phyloP scores from a whole-genome alignment of 148 eudicot genomes.

The Rheum nobile region DNA sequence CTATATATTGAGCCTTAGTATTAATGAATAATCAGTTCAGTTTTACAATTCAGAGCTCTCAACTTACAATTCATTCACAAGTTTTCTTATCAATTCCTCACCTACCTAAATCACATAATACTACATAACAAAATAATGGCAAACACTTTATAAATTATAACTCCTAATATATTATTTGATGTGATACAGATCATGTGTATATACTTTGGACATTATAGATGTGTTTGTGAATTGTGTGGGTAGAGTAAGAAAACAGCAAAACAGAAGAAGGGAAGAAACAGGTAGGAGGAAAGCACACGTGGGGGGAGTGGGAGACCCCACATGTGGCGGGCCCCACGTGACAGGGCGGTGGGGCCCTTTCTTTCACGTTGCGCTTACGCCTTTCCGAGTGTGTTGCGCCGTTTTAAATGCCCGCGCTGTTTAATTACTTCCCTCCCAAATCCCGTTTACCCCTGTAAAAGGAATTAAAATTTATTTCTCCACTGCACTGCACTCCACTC shows the following conservation, averaged over 20 bases:
- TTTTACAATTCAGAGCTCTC: too few species aligned
- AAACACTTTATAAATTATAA: too few species aligned
- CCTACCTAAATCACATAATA: too few species aligned
- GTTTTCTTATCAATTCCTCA: too few species aligned
- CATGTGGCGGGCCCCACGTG: background rate
- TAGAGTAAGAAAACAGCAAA: background rate
- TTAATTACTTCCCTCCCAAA: background rate
- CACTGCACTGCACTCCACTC: background rate
- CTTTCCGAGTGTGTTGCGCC: conserved; percentile 6
- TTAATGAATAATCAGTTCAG: too few species aligned
- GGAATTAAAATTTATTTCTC: too few species aligned
- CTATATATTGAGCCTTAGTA: too few species aligned
- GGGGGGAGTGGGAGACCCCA: conserved; percentile 5
- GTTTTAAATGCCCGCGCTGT: conserved; percentile 8
- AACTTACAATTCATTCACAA: too few species aligned
- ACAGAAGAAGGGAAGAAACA: background rate
- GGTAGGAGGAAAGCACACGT: conserved; percentile 4
- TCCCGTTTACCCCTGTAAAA: background rate
- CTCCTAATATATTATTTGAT: too few species aligned
- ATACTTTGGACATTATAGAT: background rate
- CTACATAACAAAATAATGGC: too few species aligned
- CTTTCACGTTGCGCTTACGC: background rate
- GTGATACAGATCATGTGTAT: background rate
- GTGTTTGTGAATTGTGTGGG: background rate
- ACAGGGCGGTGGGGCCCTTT: background rate